Base-by-base conservation (phyloP, 2,329 filamentous ascomycete genomes). In the Lecanoromycetidae sp. region DNA sequence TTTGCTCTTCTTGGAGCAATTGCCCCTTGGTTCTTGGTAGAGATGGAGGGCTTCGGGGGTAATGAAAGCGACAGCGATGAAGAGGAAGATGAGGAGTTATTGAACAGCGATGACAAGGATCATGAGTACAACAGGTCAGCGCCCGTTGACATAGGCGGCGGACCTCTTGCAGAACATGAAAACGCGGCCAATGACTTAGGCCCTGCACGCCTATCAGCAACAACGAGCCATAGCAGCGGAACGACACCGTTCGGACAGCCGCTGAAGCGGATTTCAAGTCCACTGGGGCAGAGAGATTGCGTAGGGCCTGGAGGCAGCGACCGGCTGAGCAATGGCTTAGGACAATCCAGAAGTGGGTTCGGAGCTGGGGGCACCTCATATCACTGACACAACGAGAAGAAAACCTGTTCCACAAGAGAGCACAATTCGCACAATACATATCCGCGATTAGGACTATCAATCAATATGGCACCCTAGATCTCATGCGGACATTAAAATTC, bases 11-110 rank as follows among this genome's bases (percentile, higher is more conserved):
- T 87, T 1, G 83, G 84, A 15, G 77, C 77, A 0, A 62, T 94
- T 2, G 84, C 87, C 0, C 76, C 83, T 0, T 85, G 80, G 61
- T 82, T 79, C 66, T 74, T 93, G 1, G 73, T 80, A 2, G 78
- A 94, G 58, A 81, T 82, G 30, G 77, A 86, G 7, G 85, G 85
- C 8, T 53, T 53, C 38, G 46, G 46, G 19, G 46, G 47, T n/a
- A 38, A 15, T 17, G 19, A 35, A 7, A 43, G 40, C 6, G 32
- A 30, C n/a, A 36, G 36, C 15, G 45, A 49, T 20, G 35, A 52
- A 20, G 41, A 44, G 13, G 46, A 49, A 15, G 39, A 46, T 29
- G 49, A 45, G 26, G 23, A 17, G 8, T 3, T 17, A 32, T 6
- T 38, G 2, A 15, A 19, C n/a, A 36, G 23, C n/a, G 13, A 34